Percentiles rank a stretch among this genome's conserved stretches.
Conservation (phyloP, 768 basidiomycete species). For the Amanita thiersii region DNA sequence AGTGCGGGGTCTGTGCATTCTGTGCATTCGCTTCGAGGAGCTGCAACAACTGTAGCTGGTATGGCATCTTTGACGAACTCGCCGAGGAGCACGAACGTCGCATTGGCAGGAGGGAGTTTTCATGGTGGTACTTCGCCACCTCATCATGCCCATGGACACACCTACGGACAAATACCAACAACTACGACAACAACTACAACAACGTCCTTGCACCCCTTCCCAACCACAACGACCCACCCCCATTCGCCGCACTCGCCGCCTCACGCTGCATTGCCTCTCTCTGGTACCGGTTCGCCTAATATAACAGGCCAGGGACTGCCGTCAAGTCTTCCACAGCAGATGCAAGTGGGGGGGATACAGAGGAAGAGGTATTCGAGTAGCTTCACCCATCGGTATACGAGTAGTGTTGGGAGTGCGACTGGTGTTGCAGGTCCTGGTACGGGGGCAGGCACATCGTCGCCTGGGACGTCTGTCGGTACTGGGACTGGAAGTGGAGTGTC, state of each 20-base stretch:
- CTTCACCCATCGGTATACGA: slow-evolving; percentile 63
- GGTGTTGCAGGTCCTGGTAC: slow-evolving; percentile 22
- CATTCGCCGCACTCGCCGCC: slow-evolving; percentile 10
- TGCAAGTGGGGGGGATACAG: slow-evolving; percentile 10
- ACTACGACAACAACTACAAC: no score
- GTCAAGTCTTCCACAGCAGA: slow-evolving; percentile 9
- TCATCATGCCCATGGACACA: not conserved
- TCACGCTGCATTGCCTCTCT: slow-evolving; percentile 25
- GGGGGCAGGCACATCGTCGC: not conserved
- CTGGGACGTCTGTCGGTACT: slow-evolving; percentile 8
- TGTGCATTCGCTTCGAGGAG: slow-evolving; percentile 4
- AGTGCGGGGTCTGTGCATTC: slow-evolving; percentile 6
- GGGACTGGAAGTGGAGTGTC: not conserved
- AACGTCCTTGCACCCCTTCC: no score
- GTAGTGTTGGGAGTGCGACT: slow-evolving; percentile 21
- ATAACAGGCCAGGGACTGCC: not conserved
- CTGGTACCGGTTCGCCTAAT: slow-evolving; percentile 12
- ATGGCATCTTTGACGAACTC: no score
- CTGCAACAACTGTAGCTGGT: no score
- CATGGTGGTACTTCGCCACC: slow-evolving; percentile 3
- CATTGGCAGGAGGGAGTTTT: not conserved
- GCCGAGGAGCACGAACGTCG: no score
- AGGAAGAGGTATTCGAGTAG: slow-evolving; percentile 72
- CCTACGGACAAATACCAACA: no score
- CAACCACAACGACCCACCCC: not conserved